Evolutionary conservation across 2,329 filamentous ascomycete genomes (phyloP), one percentile per base, ranked within the genome.

Genomic region (Neocucurbitaria cava): DNA sequence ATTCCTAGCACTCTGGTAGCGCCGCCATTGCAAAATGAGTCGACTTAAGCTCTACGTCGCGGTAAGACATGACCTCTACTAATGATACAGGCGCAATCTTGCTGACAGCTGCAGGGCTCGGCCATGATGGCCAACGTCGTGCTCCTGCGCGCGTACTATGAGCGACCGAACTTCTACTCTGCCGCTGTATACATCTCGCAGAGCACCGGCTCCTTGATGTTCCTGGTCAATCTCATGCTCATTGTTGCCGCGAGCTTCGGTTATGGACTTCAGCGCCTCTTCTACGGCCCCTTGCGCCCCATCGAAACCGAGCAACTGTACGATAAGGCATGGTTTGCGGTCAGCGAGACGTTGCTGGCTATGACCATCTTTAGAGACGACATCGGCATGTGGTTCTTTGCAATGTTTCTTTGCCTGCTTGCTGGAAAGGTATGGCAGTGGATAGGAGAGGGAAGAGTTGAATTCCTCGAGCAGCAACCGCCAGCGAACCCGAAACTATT

Each of bases 291-390:
- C 17, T 85, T 99, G 20, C 92, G 96, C 64, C 89, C 92, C 23
- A 91, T 96, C 80, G 95, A 99, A 80, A 90, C 95, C 68, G 96
- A 99, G 77, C 94, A 98, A 75, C 85, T 99, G 13, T 97, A 96
- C 73, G 95, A 99, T 77, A 94, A 94, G 77, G 93, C 91, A 45
- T 99, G 96, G 96, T 97, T 97, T 72, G 94, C 95, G 35, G 91
- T 98, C 36, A 96, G 94, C 42, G 95, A 99, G 79, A 99, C 95
- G 61, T 91, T 93, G 71, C 82, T 99, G 61, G 95, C 95, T 26
- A 98, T 99, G 94, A 97, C 95, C 26, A 96, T 96, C 62, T 98
- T 99, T 77, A 85, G 95, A 40, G 95, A 97, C 60, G 93, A 98
- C 74, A 87, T 99, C 17, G 94, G 95, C 40, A 90, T 90, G 38